Evolutionary conservation across 352 stramenopile species (phyloP).

Genomic region (Phytophthora pini): DNA sequence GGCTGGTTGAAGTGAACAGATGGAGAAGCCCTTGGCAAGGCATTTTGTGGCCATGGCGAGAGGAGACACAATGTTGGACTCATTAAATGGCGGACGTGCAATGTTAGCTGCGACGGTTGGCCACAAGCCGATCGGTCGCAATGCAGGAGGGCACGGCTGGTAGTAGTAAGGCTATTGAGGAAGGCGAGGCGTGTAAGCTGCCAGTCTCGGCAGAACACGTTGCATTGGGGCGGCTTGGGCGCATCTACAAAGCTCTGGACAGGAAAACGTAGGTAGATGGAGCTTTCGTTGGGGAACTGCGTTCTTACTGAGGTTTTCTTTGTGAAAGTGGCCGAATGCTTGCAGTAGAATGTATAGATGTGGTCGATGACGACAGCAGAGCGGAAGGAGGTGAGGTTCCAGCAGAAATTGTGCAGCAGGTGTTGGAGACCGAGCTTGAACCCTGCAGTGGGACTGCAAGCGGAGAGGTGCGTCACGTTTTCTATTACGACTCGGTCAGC

Average conservation of each 20-base stretch:
- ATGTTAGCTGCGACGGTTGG: conserved; percentile 20
- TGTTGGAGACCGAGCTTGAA: conserved; percentile 28
- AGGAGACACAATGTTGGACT: conserved; percentile 3
- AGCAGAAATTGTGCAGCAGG: background rate
- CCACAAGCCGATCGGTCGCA: conserved; percentile 3
- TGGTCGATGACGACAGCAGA: conserved; percentile 5
- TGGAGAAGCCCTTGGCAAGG: conserved; percentile 1
- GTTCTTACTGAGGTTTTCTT: background rate
- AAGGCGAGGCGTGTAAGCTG: conserved; percentile 23
- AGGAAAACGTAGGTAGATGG: conserved; percentile 29
- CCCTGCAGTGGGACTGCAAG: background rate
- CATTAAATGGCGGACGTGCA: background rate
- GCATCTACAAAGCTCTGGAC: conserved; percentile 46
- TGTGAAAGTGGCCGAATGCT: conserved; percentile 32
- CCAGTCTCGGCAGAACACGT: conserved; percentile 30
- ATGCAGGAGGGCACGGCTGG: conserved; percentile 14
- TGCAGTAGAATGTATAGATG: conserved; percentile 36
- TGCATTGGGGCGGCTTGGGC: conserved; percentile 40
- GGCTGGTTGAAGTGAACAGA: conserved; percentile 12
- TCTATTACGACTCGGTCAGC: conserved; percentile 33
- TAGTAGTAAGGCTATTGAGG: background rate
- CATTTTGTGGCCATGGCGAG: conserved; percentile 1
- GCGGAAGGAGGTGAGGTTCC: background rate
- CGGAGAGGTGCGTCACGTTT: conserved; percentile 18
- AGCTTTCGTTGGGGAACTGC: background rate